A percentile compares a stretch with the other conserved stretches of the same genome.
phyloP scores from a whole-genome alignment of 2,329 filamentous ascomycete genomes.

The Bipolaris sorokiniana region DNA sequence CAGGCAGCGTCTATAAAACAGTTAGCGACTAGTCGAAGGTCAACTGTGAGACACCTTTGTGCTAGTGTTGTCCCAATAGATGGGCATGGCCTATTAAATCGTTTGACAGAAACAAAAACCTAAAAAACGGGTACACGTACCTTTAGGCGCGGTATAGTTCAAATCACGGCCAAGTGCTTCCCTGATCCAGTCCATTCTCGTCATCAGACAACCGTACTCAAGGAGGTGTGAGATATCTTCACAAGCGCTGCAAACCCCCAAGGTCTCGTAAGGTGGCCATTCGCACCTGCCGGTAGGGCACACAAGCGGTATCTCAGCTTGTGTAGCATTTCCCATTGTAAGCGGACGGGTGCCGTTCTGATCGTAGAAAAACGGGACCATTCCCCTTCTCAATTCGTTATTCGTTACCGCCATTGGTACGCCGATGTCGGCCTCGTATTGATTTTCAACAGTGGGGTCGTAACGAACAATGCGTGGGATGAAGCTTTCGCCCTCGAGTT shows the following conservation, averaged over 20 bases:
- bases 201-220: conserved; percentile 22
- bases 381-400: neutral
- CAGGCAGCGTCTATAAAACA: conserved; percentile 21
- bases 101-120: neutral
- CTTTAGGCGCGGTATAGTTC: conserved; percentile 9
- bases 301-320: conserved; percentile 32
- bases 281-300: conserved; percentile 36
- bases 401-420: neutral
- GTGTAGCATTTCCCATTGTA: conserved; percentile 19
- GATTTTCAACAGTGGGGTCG: neutral
- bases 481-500: conserved; percentile 15
- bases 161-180: conserved; percentile 7
- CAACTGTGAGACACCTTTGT: neutral
- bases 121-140: neutral
- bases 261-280: conserved; percentile 28
- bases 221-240: conserved; percentile 23
- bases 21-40: neutral
- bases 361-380: conserved; percentile 24
- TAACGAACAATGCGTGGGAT: conserved; percentile 21
- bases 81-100: no score
- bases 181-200: conserved; percentile 25
- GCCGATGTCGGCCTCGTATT: neutral
- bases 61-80: neutral
- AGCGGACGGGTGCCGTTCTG: conserved; percentile 25
- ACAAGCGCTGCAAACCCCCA: conserved; percentile 35